Percentiles rank a stretch among this genome's conserved stretches.
Conservation (phyloP, 108 stramenopile species). For the Nitzschia sp. region DNA sequence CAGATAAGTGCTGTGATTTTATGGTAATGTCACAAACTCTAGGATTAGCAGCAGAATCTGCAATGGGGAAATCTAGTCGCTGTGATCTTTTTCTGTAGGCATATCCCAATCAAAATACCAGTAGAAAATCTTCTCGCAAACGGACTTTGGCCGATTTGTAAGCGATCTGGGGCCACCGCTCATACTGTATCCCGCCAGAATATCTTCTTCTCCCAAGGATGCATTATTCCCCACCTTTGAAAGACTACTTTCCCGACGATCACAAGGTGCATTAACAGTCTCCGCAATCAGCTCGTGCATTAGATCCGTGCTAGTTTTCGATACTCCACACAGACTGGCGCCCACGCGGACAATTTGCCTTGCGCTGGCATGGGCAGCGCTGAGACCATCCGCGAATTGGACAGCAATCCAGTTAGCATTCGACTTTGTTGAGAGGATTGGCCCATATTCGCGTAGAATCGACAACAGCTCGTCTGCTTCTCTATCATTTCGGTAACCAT, state of each 20-base stretch:
- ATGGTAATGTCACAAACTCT: too few species aligned
- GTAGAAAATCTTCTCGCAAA: slow-evolving; percentile 19
- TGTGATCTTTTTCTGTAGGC: too few species aligned
- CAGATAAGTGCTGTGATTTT: too few species aligned
- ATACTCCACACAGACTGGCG: slow-evolving; percentile 11
- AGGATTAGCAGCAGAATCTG: too few species aligned
- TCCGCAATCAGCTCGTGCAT: neutral
- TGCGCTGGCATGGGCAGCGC: neutral
- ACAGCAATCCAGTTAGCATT: slow-evolving; percentile 16
- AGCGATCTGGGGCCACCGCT: too few species aligned
- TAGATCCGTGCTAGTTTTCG: neutral
- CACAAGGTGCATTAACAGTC: neutral
- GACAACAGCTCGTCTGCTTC: slow-evolving; percentile 4
- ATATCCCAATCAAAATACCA: slow-evolving; percentile 24
- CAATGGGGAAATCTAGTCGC: too few species aligned
- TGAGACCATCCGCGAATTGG: neutral
- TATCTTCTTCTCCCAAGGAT: slow-evolving; percentile 15
- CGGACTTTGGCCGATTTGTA: neutral
- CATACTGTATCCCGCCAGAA: neutral
- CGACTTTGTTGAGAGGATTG: neutral
- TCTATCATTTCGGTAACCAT: slow-evolving; percentile 8
- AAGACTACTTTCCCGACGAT: neutral
- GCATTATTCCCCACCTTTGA: neutral
- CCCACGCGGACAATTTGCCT: neutral
- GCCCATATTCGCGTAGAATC: slow-evolving; percentile 9